Base-by-base conservation (phyloP, 805 yeast species). In the Candida fluviatilis region DNA sequence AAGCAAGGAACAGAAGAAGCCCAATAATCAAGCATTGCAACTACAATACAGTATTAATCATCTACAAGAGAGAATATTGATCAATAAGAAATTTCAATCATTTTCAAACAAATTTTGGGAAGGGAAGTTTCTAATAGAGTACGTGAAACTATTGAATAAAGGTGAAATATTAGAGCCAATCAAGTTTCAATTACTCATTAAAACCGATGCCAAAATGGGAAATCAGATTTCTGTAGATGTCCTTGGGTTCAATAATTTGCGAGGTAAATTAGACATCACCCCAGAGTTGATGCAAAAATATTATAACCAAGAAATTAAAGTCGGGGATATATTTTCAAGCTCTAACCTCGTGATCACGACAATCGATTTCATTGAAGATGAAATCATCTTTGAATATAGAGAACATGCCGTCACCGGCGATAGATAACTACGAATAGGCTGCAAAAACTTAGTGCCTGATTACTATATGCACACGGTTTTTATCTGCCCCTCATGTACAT, bases 311-410 rank as follows among this genome's bases (percentile, higher is more conserved):
- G 43, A 49, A 2, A 39, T 54, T 26, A 36, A 39, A 31, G 47
- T 58, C 10, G 66, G 65, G 2, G 47, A 43, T 33, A 42, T 50
- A 8, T 39, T 64, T 5, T 38, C 38, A 5, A 46, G 50, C 3
- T 44, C 46, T 2, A 39, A 38, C 5, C 41, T 58, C 21, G 37
- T 41, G 13, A 48, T 66, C 17, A 38, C 41, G 4, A 55, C 49
- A 32, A 49, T 66, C 8, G 72, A 67, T 41, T 59, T 49, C 39
- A 52, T 66, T 12, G 72, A 67, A 38, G 60, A 63, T 40, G 63
- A 60, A 29, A 38, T 66, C 13, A 42, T 52, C 2, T 53, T 60
- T 26, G 48, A 42, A 28, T 46, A 47, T 27, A 29, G 10, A 6
- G 24, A 21, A n/a, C n/a, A n/a, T n/a, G n/a, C n/a, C n/a, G n/a